phyloP scores from a whole-genome alignment of 2,329 filamentous ascomycete genomes.

The Aureobasidium sp. region DNA sequence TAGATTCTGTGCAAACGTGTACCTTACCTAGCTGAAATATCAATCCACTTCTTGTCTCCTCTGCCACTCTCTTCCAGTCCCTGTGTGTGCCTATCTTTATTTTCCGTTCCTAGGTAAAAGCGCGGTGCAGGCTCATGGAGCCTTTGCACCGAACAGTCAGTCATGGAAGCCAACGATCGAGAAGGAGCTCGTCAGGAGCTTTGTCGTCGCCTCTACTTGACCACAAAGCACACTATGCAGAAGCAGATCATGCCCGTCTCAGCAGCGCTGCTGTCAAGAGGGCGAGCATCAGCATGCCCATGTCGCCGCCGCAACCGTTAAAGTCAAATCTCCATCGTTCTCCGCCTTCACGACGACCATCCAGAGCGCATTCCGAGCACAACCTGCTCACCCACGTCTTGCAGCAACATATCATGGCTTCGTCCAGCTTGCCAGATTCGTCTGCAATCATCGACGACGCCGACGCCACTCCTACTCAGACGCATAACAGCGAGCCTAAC shows the following conservation, averaged over 20 bases:
- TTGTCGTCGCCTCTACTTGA: slow-evolving; percentile 20
- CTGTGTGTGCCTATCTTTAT: not conserved
- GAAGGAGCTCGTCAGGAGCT: slow-evolving; percentile 33
- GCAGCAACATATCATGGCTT: slow-evolving; percentile 23
- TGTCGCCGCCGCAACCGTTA: slow-evolving; percentile 31
- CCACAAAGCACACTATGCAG: slow-evolving; percentile 51
- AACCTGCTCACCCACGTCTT: slow-evolving; percentile 23
- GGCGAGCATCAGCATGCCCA: slow-evolving; percentile 56
- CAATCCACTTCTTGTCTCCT: not conserved
- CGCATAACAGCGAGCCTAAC: slow-evolving; percentile 42
- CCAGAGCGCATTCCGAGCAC: not conserved
- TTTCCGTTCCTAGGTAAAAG: not conserved
- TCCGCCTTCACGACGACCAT: slow-evolving; percentile 13
- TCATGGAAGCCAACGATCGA: slow-evolving; percentile 30
- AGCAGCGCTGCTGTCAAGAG: slow-evolving; percentile 45
- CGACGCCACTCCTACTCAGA: slow-evolving; percentile 19
- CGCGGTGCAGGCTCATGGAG: slow-evolving; percentile 11
- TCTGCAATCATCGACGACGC: slow-evolving; percentile 39
- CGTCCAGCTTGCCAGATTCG: slow-evolving; percentile 23
- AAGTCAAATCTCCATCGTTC: slow-evolving; percentile 5
- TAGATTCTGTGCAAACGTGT: not conserved
- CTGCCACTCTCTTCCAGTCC: not conserved
- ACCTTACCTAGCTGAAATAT: not conserved
- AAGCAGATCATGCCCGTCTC: slow-evolving; percentile 46
- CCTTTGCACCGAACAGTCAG: slow-evolving; percentile 16